Conservation (phyloP, 73 alveolate genomes). For the Paramecium bursaria region DNA sequence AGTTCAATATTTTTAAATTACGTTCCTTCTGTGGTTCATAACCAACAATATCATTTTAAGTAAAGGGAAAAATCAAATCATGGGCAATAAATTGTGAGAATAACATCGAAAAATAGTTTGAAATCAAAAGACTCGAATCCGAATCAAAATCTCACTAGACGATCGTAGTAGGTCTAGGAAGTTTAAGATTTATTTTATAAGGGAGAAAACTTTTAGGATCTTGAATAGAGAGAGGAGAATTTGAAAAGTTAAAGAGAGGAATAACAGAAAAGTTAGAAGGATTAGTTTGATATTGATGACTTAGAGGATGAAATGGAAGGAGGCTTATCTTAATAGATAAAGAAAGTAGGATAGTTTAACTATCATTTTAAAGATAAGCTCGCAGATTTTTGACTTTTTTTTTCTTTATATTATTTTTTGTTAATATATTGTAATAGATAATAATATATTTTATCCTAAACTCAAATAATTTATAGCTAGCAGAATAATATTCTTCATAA, state of each 20-base stretch:
- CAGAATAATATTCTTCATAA: no score
- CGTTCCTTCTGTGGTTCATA: constrained; percentile 40
- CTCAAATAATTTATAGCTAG: no score
- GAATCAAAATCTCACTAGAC: not conserved
- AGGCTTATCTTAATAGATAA: no score
- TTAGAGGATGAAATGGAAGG: not conserved
- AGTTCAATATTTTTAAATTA: constrained; percentile 37
- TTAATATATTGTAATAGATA: no score
- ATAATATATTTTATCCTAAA: no score
- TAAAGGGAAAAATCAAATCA: not conserved
- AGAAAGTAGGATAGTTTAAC: no score
- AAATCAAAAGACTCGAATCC: constrained; percentile 21
- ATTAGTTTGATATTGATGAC: not conserved
- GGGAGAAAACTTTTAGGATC: not conserved
- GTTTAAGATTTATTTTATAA: not conserved
- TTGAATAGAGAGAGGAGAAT: not conserved
- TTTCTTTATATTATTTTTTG: no score
- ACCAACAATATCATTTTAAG: not conserved
- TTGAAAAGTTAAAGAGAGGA: not conserved
- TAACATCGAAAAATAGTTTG: constrained; percentile 41
- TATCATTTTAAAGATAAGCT: no score
- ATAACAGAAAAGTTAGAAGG: not conserved
- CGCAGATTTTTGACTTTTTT: no score
- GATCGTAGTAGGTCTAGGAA: not conserved
- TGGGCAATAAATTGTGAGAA: not conserved